Evolutionary conservation across 495 filamentous ascomycete species (phyloP).

Genomic region (Sordaria brevicollis): DNA sequence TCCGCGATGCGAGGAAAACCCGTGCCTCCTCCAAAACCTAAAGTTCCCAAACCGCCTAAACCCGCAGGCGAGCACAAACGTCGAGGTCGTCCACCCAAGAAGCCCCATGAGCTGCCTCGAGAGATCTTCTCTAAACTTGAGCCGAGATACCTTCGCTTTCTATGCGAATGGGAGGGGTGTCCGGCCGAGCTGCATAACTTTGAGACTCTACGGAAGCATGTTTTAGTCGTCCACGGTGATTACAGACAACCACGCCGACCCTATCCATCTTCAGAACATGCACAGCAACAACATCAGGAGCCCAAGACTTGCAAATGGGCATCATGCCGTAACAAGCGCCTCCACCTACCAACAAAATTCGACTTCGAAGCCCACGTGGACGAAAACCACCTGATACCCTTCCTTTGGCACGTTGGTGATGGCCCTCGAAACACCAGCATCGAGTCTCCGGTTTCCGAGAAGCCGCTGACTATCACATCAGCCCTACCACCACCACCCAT

Average conservation of each 20-base stretch:
- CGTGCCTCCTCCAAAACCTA: background rate
- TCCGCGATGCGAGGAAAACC: background rate
- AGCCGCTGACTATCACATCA: background rate
- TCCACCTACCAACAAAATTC: slow-evolving; percentile 25
- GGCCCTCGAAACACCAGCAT: slow-evolving; percentile 34
- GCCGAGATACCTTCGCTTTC: slow-evolving; percentile 19
- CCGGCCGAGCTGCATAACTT: slow-evolving; percentile 65
- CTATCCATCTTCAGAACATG: background rate
- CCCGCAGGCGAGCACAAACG: slow-evolving; percentile 9
- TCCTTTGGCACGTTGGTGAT: slow-evolving; percentile 58
- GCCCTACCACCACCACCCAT: background rate
- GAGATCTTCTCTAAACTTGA: slow-evolving; percentile 15
- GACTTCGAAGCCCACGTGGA: slow-evolving; percentile 54
- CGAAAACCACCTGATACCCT: slow-evolving; percentile 43
- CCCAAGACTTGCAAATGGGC: slow-evolving; percentile 7
- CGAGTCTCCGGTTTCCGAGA: background rate
- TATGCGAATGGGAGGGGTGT: slow-evolving; percentile 40
- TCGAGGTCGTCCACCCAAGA: slow-evolving; percentile 10
- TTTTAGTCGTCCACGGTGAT: slow-evolving; percentile 44
- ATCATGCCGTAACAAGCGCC: background rate
- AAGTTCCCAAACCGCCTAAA: slow-evolving; percentile 9
- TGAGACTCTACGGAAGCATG: slow-evolving; percentile 56
- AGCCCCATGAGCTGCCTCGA: slow-evolving; percentile 11
- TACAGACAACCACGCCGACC: background rate
- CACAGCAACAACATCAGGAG: background rate